Percentiles rank a stretch among this genome's conserved stretches.
phyloP scores from a whole-genome alignment of 257 asterid species.

The Anisodus tanguticus region DNA sequence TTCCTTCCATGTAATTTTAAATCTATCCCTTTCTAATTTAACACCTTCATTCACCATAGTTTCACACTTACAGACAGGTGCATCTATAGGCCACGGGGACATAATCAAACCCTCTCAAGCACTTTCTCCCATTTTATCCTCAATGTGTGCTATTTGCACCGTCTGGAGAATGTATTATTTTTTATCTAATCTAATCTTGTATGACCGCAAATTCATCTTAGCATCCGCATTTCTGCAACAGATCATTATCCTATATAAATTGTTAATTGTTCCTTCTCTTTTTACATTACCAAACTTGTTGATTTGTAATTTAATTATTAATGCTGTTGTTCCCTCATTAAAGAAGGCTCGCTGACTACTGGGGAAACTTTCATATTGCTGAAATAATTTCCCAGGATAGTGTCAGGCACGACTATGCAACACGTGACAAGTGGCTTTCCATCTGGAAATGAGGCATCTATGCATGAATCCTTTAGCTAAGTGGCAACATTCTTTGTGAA shows the following conservation, averaged over 20 bases:
- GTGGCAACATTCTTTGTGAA: neutral
- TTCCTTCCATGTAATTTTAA: neutral
- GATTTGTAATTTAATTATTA: neutral
- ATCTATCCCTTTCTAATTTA: neutral
- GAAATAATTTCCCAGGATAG: neutral
- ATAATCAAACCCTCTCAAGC: slow-evolving; percentile 8
- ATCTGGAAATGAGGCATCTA: neutral
- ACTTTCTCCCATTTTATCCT: neutral
- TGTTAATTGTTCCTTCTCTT: neutral
- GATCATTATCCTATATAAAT: neutral
- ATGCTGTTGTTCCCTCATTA: neutral
- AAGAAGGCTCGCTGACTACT: no score
- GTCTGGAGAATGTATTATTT: neutral
- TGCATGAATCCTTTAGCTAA: neutral
- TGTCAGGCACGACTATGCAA: neutral
- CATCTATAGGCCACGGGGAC: neutral
- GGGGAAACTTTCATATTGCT: neutral
- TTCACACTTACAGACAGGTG: neutral
- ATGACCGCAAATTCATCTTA: neutral
- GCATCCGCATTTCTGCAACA: neutral
- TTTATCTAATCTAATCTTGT: neutral
- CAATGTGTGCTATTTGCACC: neutral
- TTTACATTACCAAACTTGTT: neutral
- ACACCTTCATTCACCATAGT: neutral
- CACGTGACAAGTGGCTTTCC: neutral